Evolutionary conservation across 805 yeast genomes (phyloP).

Genomic region (Diddensiella transvaalensis): DNA sequence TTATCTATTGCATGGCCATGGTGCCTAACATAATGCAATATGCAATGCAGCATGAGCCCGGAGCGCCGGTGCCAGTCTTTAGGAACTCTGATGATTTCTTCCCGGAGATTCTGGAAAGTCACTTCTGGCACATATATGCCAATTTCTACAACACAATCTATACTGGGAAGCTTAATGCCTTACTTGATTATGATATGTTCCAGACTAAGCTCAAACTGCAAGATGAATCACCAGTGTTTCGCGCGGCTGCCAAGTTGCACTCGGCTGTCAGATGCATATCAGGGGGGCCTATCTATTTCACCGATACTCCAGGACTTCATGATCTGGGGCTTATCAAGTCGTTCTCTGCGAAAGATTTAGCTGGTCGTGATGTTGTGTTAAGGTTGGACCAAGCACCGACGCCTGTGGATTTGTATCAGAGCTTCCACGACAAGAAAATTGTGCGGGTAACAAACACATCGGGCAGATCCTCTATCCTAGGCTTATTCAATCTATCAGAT

Average conservation of each 20-base stretch:
- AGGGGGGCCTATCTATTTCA: conserved; percentile 32
- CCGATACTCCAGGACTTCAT: conserved; percentile 27
- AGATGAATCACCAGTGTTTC: not conserved
- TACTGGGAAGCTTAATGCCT: conserved; percentile 23
- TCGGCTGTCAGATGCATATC: conserved; percentile 31
- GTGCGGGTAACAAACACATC: conserved; percentile 14
- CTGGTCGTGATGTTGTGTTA: conserved; percentile 13
- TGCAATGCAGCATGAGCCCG: conserved; percentile 2
- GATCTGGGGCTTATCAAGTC: conserved; percentile 19
- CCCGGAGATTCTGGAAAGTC: conserved; percentile 28
- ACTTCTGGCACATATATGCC: conserved; percentile 30
- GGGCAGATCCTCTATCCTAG: conserved; percentile 6
- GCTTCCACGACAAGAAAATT: conserved; percentile 10
- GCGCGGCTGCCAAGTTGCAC: conserved; percentile 23
- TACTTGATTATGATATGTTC: conserved; percentile 33
- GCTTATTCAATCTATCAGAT: conserved; percentile 14
- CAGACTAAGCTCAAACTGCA: conserved; percentile 22
- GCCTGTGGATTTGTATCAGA: conserved; percentile 19
- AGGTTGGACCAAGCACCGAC: conserved; percentile 13
- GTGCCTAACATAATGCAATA: conserved; percentile 21
- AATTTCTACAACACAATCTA: conserved; percentile 26
- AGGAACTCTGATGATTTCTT: conserved; percentile 32
- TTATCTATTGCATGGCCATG: conserved; percentile 31
- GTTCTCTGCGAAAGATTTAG: conserved; percentile 10
- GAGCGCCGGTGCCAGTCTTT: conserved; percentile 22